phyloP scores from a whole-genome alignment of 306 rosid species.

The Cicer bijugum region DNA sequence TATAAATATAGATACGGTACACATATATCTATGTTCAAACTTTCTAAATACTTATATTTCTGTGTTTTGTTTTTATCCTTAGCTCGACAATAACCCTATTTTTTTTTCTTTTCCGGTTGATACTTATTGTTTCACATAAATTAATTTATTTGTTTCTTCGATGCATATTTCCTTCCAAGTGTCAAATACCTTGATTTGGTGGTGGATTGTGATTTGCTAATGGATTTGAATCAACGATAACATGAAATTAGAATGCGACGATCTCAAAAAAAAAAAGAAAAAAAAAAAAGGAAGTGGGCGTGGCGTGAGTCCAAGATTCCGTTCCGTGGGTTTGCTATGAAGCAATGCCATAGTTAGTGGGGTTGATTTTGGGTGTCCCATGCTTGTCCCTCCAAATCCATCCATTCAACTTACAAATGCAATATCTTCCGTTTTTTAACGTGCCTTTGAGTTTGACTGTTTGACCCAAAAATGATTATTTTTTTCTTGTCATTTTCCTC shows the following conservation, averaged over 20 bases:
- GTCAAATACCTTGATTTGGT: no score
- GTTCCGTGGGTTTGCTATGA: slow-evolving; percentile 65
- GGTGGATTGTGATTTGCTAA: not conserved
- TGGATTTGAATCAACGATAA: not conserved
- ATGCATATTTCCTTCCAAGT: not conserved
- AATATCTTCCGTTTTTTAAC: slow-evolving; percentile 2
- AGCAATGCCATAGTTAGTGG: slow-evolving; percentile 35
- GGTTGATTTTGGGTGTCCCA: slow-evolving; percentile 40
- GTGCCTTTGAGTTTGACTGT: slow-evolving; percentile 34
- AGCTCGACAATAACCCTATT: not conserved
- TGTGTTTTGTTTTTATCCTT: not conserved
- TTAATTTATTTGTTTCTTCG: not conserved
- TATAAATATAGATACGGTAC: not conserved
- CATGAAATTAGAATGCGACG: not conserved
- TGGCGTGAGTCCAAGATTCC: slow-evolving; percentile 44
- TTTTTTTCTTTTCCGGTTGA: no score
- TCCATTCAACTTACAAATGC: slow-evolving; percentile 37
- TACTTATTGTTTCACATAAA: no score
- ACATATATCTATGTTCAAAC: not conserved
- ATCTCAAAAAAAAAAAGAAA: not conserved
- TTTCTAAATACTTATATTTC: not conserved
- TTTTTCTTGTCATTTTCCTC: slow-evolving; percentile 37
- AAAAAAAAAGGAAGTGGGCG: not conserved
- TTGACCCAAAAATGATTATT: not conserved
- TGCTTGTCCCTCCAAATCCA: slow-evolving; percentile 37